Evolutionary conservation across 225 moss, liverwort and hornwort genomes (phyloP).

Genomic region (Ulota crispa): DNA sequence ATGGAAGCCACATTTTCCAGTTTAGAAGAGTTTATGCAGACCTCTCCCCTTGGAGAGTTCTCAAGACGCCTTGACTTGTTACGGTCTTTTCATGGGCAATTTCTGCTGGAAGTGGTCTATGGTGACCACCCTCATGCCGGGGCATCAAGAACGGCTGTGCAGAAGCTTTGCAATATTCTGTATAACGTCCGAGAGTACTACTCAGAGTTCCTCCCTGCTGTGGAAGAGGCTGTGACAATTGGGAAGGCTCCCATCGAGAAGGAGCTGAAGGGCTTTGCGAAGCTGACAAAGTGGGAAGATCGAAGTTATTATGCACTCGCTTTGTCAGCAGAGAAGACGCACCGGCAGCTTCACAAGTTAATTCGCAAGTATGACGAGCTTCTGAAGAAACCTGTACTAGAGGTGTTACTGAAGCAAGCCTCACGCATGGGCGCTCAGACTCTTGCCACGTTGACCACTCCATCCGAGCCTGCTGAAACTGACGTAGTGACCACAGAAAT

Average conservation of each 20-base stretch:
- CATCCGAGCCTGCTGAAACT: conserved; percentile 23
- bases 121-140: conserved; percentile 33
- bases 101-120: conserved; percentile 44
- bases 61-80: conserved; percentile 68
- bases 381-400: conserved; percentile 52
- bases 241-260: conserved; percentile 73
- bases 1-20: conserved; percentile 71
- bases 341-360: conserved; percentile 89
- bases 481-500: conserved; percentile 16
- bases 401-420: conserved; percentile 54
- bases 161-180: conserved; percentile 58
- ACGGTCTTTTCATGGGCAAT: conserved; percentile 70
- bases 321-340: conserved; percentile 85
- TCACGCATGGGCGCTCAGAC: conserved; percentile 57
- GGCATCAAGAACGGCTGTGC: conserved; percentile 37
- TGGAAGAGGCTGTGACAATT: conserved; percentile 55
- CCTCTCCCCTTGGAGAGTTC: conserved; percentile 84
- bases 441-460: conserved; percentile 42
- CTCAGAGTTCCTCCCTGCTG: conserved; percentile 75
- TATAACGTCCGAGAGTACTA: conserved; percentile 88
- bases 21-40: conserved; percentile 90
- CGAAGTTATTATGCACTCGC: conserved; percentile 84
- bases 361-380: conserved; percentile 79
- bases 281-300: conserved; percentile 92
- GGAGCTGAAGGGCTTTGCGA: conserved; percentile 82